Base-by-base conservation (phyloP, 192 early-diverging fungal species). In the Umbelopsis sp. region DNA sequence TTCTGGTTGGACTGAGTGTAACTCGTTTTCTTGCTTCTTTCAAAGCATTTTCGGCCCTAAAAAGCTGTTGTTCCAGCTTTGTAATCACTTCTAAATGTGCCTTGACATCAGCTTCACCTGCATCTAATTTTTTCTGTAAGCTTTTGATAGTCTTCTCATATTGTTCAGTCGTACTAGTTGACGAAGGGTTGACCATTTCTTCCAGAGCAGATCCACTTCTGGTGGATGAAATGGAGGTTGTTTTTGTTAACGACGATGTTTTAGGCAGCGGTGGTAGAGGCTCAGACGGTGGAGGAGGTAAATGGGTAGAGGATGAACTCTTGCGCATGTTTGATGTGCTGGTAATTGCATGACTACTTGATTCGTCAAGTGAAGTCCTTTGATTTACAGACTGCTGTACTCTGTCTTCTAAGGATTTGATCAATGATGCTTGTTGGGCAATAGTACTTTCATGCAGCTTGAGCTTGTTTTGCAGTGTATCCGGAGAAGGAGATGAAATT, bases 111-210 rank as follows among this genome's bases (percentile, higher is more conserved):
- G 37, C n/a, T 71, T 71, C 69, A 3, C 51, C 53, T 45, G 25
- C 13, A 1, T 25, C 25, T 16, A 71, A 3, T 44, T 71, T 71
- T 41, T 58, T 51, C 23, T 71, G 69, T 18, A 71, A 35, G 23
- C 50, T 53, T 20, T 46, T 55, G 69, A 71, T 71, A n/a, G 69
- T 71, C 52, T 71, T 71, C 18, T 71, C 69, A 23, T 44, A 58
- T 53, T 71, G 69, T 21, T 71, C 69, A 4, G 49, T 25, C 27
- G 69, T 71, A 22, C 11, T 58, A 8, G 48, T 69, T 16, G 15
- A 48, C 23, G 41, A 33, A 2, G 6, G 0, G 44, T 25, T 44
- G 33, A 2, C 33, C 15, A 35, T 15, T 13, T 71, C 53, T 44
- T 47, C 45, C 12, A 41, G 46, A 44, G 51, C 18, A 61, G 69